phyloP scores from a whole-genome alignment of 225 moss, liverwort and hornwort species.

The Polytrichum commune region DNA sequence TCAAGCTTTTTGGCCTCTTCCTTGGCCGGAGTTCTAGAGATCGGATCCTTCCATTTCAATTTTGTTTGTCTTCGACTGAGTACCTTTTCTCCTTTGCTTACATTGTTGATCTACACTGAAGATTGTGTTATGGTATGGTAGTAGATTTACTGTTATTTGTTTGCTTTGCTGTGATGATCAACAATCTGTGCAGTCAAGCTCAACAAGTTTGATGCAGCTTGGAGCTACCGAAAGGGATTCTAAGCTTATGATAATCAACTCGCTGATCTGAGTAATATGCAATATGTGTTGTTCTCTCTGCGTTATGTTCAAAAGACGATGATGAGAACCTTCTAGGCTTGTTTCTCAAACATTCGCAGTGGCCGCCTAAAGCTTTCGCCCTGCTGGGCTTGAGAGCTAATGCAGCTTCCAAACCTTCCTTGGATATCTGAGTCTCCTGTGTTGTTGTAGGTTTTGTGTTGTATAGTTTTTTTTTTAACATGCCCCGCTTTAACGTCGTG shows the following conservation, averaged over 20 bases:
- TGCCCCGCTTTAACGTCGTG: conserved; percentile 20
- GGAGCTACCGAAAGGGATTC: no score
- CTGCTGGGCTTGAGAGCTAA: conserved; percentile 7
- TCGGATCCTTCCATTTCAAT: not conserved
- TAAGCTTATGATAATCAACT: conserved; percentile 10
- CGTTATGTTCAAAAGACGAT: not conserved
- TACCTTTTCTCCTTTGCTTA: no score
- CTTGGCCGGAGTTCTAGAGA: not conserved
- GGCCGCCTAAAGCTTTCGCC: conserved; percentile 27
- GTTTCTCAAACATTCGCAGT: conserved; percentile 34
- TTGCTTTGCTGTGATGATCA: conserved; percentile 1
- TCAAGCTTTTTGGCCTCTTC: no score
- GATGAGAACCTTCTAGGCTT: conserved; percentile 9
- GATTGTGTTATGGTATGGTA: no score
- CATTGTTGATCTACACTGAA: not conserved
- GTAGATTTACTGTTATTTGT: not conserved
- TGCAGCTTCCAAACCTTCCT: conserved; percentile 11
- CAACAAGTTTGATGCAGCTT: conserved; percentile 14
- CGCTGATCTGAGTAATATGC: conserved; percentile 9
- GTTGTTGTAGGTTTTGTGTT: not conserved
- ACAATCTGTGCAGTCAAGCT: conserved; percentile 14
- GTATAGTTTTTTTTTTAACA: not conserved
- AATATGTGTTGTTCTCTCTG: not conserved
- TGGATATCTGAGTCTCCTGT: not conserved
- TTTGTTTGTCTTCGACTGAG: no score